These are phyloP conservation scores for Backusella parvicylindrica DNA, from an alignment of 192 early-diverging fungal species.

Conservation along the genomic window DNA sequence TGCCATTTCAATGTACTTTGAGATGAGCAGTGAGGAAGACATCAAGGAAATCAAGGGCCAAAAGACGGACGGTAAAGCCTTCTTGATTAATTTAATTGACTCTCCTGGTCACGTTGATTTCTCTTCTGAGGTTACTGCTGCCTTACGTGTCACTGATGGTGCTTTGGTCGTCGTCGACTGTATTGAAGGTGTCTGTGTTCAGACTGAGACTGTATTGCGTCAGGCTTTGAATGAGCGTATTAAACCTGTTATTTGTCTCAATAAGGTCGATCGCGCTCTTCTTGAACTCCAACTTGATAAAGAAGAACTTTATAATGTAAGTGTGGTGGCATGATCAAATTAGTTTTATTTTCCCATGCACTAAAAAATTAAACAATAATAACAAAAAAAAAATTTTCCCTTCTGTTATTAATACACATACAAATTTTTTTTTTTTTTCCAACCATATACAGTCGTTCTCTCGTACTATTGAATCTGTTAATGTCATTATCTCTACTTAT, in stretches of 20 bases:
- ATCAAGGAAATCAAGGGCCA: slow-evolving; percentile 77
- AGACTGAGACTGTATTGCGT: slow-evolving; percentile 98
- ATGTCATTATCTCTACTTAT: slow-evolving; percentile 97
- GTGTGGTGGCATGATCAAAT: slow-evolving; percentile 6
- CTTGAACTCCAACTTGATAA: slow-evolving; percentile 93
- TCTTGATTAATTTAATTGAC: slow-evolving; percentile 99
- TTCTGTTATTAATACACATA: not conserved
- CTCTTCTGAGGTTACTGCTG: slow-evolving; percentile 97
- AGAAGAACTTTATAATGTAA: slow-evolving; percentile 86
- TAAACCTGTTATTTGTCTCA: slow-evolving; percentile 95
- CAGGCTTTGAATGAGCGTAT: slow-evolving; percentile 96
- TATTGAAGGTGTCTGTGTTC: slow-evolving; percentile 97
- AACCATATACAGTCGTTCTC: slow-evolving; percentile 67
- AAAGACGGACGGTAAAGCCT: slow-evolving; percentile 83
- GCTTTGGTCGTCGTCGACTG: slow-evolving; percentile 98
- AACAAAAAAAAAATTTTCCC: not conserved
- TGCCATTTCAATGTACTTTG: slow-evolving; percentile 98
- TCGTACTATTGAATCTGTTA: slow-evolving; percentile 94
- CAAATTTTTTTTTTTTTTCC: not conserved
- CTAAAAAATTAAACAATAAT: not conserved
- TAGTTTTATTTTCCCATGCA: not conserved
- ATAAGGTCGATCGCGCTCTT: slow-evolving; percentile 98
- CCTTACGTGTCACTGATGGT: slow-evolving; percentile 99
- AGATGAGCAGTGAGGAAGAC: slow-evolving; percentile 77
- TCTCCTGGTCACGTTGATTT: slow-evolving; percentile 99